Conservation (phyloP, 2,329 filamentous ascomycete genomes). For the Pseudogymnoascus sp. region DNA sequence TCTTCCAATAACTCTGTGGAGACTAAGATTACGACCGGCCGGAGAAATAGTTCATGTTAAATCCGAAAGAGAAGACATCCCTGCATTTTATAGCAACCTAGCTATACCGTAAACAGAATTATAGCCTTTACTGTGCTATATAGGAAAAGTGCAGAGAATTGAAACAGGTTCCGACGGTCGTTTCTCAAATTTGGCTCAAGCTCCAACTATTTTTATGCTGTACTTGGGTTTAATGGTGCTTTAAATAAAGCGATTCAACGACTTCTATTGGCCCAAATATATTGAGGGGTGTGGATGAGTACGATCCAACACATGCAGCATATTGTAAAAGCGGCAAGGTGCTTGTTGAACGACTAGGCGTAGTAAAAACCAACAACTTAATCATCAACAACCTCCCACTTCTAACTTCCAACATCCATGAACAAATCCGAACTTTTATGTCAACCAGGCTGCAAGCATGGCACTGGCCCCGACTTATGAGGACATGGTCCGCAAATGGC, state of each 20-base stretch:
- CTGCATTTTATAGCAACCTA: background rate
- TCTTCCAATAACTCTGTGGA: too few relatives aligned
- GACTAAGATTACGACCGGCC: too few relatives aligned
- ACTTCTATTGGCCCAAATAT: constrained; percentile 18
- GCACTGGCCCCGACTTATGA: background rate
- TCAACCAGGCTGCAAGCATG: background rate
- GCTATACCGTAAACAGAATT: background rate
- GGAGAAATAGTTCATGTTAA: too few relatives aligned
- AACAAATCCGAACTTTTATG: background rate
- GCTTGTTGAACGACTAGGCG: too few relatives aligned
- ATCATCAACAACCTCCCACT: background rate
- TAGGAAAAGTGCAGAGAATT: background rate
- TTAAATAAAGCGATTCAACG: background rate
- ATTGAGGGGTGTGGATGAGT: constrained; percentile 19
- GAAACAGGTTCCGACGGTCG: background rate
- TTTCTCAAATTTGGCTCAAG: background rate
- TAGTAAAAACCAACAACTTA: too few relatives aligned
- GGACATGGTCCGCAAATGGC: background rate
- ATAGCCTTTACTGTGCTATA: background rate
- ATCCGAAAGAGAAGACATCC: too few relatives aligned
- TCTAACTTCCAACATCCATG: background rate
- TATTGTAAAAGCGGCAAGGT: constrained; percentile 20
- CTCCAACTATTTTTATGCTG: background rate
- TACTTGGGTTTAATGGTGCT: background rate
- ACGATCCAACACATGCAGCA: constrained; percentile 24